phyloP scores from a whole-genome alignment of 163 green algal genomes.

The Volvox carteri region DNA sequence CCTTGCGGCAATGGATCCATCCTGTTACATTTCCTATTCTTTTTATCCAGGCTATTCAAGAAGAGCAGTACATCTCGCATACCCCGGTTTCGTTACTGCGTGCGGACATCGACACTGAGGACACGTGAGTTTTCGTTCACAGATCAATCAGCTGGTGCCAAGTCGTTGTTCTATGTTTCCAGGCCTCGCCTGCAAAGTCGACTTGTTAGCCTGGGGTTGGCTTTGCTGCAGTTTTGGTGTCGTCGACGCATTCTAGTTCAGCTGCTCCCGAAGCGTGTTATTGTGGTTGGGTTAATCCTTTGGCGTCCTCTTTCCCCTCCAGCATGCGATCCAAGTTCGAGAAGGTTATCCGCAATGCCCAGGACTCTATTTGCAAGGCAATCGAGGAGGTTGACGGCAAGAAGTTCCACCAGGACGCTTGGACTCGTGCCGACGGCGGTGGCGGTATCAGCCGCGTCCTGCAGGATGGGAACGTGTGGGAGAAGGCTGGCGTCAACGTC shows the following conservation, averaged over 20 bases:
- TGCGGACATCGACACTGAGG: constrained; percentile 59
- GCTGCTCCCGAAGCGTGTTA: too few species aligned
- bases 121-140: constrained; percentile 62
- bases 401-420: constrained; percentile 96
- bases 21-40: neutral
- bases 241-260: too few species aligned
- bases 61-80: constrained; percentile 61
- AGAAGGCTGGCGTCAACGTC: constrained; percentile 99
- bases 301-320: neutral
- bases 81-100: constrained; percentile 62
- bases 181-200: too few species aligned
- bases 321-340: constrained; percentile 94
- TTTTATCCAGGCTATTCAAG: constrained; percentile 54
- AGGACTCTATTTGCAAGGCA: constrained; percentile 93
- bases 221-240: too few species aligned
- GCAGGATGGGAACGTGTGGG: constrained; percentile 96
- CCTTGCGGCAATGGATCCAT: neutral
- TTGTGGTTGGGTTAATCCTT: too few species aligned
- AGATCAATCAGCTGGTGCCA: too few species aligned
- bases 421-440: constrained; percentile 91
- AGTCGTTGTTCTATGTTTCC: too few species aligned
- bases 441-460: constrained; percentile 97
- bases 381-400: constrained; percentile 93
- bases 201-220: too few species aligned
- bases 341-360: constrained; percentile 90